These are phyloP conservation scores for Darksidea phi DNA, from an alignment of 495 filamentous ascomycete species.

Conservation along the genomic window DNA sequence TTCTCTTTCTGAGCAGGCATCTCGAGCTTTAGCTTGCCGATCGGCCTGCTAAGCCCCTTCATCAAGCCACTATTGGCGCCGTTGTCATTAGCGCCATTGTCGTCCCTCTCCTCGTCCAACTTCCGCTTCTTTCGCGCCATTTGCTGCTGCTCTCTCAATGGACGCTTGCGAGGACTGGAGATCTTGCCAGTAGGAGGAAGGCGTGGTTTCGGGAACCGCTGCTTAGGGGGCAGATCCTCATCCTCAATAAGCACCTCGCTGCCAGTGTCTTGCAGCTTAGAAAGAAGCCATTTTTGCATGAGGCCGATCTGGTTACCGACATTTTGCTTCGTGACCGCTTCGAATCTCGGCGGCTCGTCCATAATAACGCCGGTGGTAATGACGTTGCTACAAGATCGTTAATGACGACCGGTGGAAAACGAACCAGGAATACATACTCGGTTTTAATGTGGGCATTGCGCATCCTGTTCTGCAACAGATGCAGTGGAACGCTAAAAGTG, in stretches of 20 bases:
- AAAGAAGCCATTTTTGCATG: constrained; percentile 83
- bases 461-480: constrained; percentile 89
- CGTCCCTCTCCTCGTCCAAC: constrained; percentile 40
- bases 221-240: constrained; percentile 89
- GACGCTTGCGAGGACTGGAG: constrained; percentile 81
- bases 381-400: constrained; percentile 46
- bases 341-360: constrained; percentile 66
- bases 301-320: constrained; percentile 78
- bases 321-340: constrained; percentile 77
- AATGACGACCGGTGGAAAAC: constrained; percentile 17
- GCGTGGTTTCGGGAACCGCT: constrained; percentile 85
- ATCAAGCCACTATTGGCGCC: constrained; percentile 18
- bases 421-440: constrained; percentile 47
- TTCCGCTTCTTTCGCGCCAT: constrained; percentile 68
- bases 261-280: constrained; percentile 76
- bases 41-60: constrained; percentile 32
- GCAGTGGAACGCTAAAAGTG: constrained; percentile 84
- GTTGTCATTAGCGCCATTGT: constrained; percentile 22
- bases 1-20: constrained; percentile 39
- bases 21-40: constrained; percentile 42
- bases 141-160: constrained; percentile 69
- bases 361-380: constrained; percentile 58
- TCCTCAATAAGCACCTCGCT: constrained; percentile 87
- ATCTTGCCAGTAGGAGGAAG: constrained; percentile 96
- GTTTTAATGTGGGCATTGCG: constrained; percentile 75